Conservation (phyloP, 129 eudicot genomes). For the Dittrichia graveolens region DNA sequence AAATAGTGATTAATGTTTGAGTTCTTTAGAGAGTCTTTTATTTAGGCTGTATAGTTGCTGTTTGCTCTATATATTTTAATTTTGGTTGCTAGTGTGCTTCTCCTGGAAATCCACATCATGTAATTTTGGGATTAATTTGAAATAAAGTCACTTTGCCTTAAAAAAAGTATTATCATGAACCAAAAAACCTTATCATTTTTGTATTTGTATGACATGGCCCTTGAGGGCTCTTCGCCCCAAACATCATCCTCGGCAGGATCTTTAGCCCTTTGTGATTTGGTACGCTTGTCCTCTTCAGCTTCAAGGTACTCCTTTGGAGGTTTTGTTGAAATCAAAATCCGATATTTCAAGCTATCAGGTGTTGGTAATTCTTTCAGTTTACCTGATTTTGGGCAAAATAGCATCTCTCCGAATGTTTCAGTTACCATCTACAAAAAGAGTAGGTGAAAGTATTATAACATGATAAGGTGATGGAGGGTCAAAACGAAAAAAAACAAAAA, state of each 20-base stretch:
- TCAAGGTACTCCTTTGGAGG: slow-evolving; percentile 94
- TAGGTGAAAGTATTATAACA: not conserved
- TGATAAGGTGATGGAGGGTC: not conserved
- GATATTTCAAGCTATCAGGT: slow-evolving; percentile 69
- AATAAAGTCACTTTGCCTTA: not conserved
- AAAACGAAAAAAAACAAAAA: not conserved
- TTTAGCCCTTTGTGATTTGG: slow-evolving; percentile 40
- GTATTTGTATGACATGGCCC: slow-evolving; percentile 40
- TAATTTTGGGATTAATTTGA: too few species aligned
- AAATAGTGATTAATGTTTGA: too few species aligned
- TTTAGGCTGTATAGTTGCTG: too few species aligned
- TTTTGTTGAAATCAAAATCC: slow-evolving; percentile 78
- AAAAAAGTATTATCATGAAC: slow-evolving; percentile 2
- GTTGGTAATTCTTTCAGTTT: slow-evolving; percentile 55
- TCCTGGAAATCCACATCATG: too few species aligned
- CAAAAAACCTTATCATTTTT: slow-evolving; percentile 47
- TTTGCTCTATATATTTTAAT: too few species aligned
- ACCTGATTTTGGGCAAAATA: slow-evolving; percentile 58
- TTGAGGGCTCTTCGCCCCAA: slow-evolving; percentile 69
- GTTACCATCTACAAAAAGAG: slow-evolving; percentile 62
- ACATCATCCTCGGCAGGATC: slow-evolving; percentile 58
- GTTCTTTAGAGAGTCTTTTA: too few species aligned
- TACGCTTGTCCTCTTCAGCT: slow-evolving; percentile 54
- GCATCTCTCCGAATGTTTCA: slow-evolving; percentile 67
- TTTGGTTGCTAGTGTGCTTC: too few species aligned